Percentiles rank a stretch among this genome's conserved stretches.
phyloP scores from a whole-genome alignment of 2,329 filamentous ascomycete genomes.

The Colletotrichum tofieldiae region DNA sequence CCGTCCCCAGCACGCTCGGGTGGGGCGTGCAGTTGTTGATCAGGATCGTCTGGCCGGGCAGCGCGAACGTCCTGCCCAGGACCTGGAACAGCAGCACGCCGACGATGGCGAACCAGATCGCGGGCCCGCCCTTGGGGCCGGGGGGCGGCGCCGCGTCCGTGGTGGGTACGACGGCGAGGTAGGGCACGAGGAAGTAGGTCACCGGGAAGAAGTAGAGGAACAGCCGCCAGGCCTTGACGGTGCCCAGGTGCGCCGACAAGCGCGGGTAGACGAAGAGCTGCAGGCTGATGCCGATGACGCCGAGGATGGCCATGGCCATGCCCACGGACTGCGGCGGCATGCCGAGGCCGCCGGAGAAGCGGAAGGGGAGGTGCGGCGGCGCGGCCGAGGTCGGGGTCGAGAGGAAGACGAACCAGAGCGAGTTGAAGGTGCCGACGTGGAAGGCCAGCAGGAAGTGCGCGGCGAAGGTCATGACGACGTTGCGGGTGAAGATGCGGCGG shows the following conservation, averaged over 20 bases:
- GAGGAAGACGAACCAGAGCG: constrained; percentile 83
- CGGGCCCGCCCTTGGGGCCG: constrained; percentile 65
- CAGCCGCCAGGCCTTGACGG: constrained; percentile 77
- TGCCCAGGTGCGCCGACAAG: constrained; percentile 77
- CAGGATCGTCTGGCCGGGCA: constrained; percentile 63
- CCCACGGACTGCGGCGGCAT: constrained; percentile 80
- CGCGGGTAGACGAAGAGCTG: constrained; percentile 81
- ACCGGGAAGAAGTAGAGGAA: constrained; percentile 80
- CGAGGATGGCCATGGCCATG: constrained; percentile 84
- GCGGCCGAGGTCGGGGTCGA: constrained; percentile 69
- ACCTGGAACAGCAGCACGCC: constrained; percentile 76
- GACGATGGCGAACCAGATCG: constrained; percentile 77
- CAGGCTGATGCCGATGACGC: constrained; percentile 80
- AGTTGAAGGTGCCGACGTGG: constrained; percentile 83
- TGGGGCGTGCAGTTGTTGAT: constrained; percentile 66
- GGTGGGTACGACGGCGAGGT: constrained; percentile 78
- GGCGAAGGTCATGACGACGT: constrained; percentile 70
- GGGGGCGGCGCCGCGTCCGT: constrained; percentile 63
- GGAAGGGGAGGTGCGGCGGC: constrained; percentile 64
- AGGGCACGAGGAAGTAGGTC: constrained; percentile 79
- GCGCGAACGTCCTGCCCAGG: constrained; percentile 75
- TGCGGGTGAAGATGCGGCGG: constrained; percentile 68
- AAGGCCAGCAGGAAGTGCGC: constrained; percentile 79
- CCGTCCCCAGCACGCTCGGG: constrained; percentile 62
- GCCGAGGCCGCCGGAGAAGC: constrained; percentile 84